phyloP scores from a whole-genome alignment of 352 stramenopile genomes.

The Sclerospora graminicola region DNA sequence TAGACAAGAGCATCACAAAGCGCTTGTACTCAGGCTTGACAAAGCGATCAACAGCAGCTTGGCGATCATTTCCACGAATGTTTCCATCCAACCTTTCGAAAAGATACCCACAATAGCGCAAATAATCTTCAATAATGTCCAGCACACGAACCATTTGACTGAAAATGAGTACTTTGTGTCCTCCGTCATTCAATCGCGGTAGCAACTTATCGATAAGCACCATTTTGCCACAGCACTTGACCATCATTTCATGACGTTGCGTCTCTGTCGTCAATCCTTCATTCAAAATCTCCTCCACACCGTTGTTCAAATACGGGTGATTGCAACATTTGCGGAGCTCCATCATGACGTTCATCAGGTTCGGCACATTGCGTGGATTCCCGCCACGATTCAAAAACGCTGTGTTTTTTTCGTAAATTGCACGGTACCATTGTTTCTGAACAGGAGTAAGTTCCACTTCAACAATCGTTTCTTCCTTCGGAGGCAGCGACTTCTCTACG shows the following conservation, averaged over 20 bases:
- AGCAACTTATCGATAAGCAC: slow-evolving; percentile 99
- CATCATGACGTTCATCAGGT: slow-evolving; percentile 91
- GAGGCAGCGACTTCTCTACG: slow-evolving; percentile 81
- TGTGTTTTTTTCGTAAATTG: slow-evolving; percentile 96
- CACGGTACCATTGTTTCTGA: slow-evolving; percentile 86
- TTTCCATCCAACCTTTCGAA: slow-evolving; percentile 97
- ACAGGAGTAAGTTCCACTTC: slow-evolving; percentile 85
- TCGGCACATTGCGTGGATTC: slow-evolving; percentile 77
- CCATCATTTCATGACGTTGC: slow-evolving; percentile 88
- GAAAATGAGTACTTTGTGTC: slow-evolving; percentile 98
- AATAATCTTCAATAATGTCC: slow-evolving; percentile 99
- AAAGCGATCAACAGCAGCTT: slow-evolving; percentile 81
- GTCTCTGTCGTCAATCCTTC: slow-evolving; percentile 64
- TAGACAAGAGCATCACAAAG: slow-evolving; percentile 98
- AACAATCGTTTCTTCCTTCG: slow-evolving; percentile 87
- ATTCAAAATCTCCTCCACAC: slow-evolving; percentile 84
- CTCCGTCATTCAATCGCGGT: slow-evolving; percentile 92
- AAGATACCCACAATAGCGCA: slow-evolving; percentile 86
- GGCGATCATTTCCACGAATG: slow-evolving; percentile 87
- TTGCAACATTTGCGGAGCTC: slow-evolving; percentile 88
- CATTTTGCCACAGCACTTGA: slow-evolving; percentile 98
- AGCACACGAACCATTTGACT: slow-evolving; percentile 99
- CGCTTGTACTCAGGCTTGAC: slow-evolving; percentile 87
- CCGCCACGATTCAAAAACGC: slow-evolving; percentile 77
- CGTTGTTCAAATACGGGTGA: slow-evolving; percentile 89